Conservation (phyloP, 169 alveolate species). For the Miamiensis avidus region DNA sequence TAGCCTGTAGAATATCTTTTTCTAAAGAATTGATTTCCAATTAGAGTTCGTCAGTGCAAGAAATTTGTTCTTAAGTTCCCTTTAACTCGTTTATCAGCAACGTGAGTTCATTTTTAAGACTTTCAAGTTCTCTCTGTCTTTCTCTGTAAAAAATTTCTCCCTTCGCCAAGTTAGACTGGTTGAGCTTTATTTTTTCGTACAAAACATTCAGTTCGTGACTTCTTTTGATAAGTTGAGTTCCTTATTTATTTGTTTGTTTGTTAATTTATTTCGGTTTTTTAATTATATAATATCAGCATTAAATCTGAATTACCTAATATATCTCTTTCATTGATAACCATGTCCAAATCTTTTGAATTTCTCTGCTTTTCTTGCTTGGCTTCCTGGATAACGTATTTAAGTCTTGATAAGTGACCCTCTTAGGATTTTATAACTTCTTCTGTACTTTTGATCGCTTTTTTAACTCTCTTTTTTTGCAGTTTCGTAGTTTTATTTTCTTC, state of each 20-base stretch:
- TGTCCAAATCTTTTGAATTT: slow-evolving; percentile 81
- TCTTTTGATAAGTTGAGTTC: slow-evolving; percentile 86
- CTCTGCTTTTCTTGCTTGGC: slow-evolving; percentile 82
- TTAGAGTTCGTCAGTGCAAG: slow-evolving; percentile 81
- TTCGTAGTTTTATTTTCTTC: slow-evolving; percentile 82
- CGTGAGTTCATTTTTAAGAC: slow-evolving; percentile 66
- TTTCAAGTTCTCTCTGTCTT: slow-evolving; percentile 64
- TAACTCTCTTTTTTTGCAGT: slow-evolving; percentile 73
- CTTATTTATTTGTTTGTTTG: too few relatives aligned
- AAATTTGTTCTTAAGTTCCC: slow-evolving; percentile 76
- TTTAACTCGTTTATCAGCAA: slow-evolving; percentile 77
- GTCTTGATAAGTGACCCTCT: slow-evolving; percentile 78
- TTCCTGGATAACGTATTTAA: slow-evolving; percentile 81
- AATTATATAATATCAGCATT: too few relatives aligned
- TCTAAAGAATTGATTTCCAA: slow-evolving; percentile 77
- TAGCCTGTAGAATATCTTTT: slow-evolving; percentile 83
- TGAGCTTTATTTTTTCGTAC: slow-evolving; percentile 87
- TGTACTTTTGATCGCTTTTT: slow-evolving; percentile 79
- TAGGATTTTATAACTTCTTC: slow-evolving; percentile 86
- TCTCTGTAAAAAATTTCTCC: slow-evolving; percentile 83
- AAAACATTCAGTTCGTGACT: slow-evolving; percentile 81
- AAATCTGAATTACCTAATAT: slow-evolving; percentile 58
- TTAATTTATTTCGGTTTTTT: too few relatives aligned
- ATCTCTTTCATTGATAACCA: slow-evolving; percentile 87
- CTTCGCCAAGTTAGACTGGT: slow-evolving; percentile 81